These are phyloP conservation scores for Catharanthus roseus DNA, from an alignment of 257 asterid genomes.

Conservation along the genomic window DNA sequence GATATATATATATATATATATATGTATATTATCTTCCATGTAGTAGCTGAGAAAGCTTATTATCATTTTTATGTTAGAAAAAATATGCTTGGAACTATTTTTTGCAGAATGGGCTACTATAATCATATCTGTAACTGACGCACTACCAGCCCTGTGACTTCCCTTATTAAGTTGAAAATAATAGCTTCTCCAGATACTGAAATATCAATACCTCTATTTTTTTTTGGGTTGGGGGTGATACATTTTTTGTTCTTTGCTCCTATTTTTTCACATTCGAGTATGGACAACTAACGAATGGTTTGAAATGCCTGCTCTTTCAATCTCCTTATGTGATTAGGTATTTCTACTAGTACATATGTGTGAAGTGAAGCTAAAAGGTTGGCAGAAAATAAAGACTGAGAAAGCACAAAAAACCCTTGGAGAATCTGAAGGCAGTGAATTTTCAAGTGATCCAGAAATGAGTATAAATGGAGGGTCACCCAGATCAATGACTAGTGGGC, in stretches of 20 bases:
- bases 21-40: background rate
- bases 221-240: background rate
- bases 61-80: background rate
- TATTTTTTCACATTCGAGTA: conserved; percentile 7
- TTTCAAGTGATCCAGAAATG: conserved; percentile 28
- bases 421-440: conserved; percentile 40
- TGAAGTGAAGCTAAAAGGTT: conserved; percentile 47
- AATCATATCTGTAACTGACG: background rate
- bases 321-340: conserved; percentile 41
- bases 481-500: conserved; percentile 36
- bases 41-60: background rate
- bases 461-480: conserved; percentile 32
- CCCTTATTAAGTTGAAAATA: background rate
- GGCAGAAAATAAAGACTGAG: conserved; percentile 34
- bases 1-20: background rate
- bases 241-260: conserved; percentile 9
- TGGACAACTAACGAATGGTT: conserved; percentile 17
- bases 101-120: background rate
- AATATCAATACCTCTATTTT: background rate
- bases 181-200: background rate
- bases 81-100: background rate
- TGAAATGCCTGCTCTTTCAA: conserved; percentile 17
- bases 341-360: conserved; percentile 68
- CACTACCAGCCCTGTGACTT: background rate
- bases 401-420: conserved; percentile 26